Conservation (phyloP, 108 stramenopile genomes). For the Cyclotella atomus region DNA sequence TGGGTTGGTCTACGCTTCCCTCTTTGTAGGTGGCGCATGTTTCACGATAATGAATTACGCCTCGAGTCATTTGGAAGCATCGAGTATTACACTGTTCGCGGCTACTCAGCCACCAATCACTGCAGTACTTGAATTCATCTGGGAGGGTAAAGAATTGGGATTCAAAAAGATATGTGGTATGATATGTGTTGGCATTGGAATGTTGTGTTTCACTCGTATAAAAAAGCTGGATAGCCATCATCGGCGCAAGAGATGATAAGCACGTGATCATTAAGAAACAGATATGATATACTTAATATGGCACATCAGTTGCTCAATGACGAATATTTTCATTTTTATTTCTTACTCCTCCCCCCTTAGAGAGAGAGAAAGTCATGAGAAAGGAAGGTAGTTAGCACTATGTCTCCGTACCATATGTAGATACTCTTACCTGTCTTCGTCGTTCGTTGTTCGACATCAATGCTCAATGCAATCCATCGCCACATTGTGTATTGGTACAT, state of each 20-base stretch:
- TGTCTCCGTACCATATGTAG: no score
- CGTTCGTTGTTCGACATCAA: no score
- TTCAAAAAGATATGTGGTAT: slow-evolving; percentile 37
- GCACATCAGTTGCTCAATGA: no score
- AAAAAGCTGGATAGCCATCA: slow-evolving; percentile 14
- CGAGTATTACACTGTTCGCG: slow-evolving; percentile 45
- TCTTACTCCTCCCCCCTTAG: no score
- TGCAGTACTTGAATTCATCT: slow-evolving; percentile 43
- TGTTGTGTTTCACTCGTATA: slow-evolving; percentile 36
- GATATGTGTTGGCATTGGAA: slow-evolving; percentile 32
- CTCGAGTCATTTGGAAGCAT: slow-evolving; percentile 34
- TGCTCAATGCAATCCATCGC: no score
- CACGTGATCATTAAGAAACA: no score
- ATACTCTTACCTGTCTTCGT: no score
- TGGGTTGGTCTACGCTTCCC: slow-evolving; percentile 31
- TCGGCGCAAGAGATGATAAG: neutral
- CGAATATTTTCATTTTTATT: no score
- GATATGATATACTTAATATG: no score
- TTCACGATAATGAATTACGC: slow-evolving; percentile 42
- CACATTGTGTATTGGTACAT: no score
- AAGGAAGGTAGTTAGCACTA: no score
- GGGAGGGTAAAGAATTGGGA: slow-evolving; percentile 39
- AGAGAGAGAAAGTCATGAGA: no score
- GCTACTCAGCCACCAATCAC: slow-evolving; percentile 46
- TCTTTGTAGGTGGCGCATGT: slow-evolving; percentile 36